Conservation (phyloP, 2,329 filamentous ascomycete genomes). For the Fusarium scirpi region DNA sequence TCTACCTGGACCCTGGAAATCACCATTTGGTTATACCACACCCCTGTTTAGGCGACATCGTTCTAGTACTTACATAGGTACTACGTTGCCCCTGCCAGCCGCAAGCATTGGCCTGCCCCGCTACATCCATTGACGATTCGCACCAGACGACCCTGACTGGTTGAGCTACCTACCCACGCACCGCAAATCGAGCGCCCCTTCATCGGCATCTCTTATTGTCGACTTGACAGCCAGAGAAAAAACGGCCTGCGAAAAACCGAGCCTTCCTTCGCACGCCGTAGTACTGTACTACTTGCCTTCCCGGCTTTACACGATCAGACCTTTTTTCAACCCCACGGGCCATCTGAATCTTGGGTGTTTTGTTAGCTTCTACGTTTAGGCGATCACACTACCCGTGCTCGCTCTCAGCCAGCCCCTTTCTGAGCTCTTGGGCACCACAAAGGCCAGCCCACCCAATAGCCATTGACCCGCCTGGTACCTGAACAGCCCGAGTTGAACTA, state of each 20-base stretch:
- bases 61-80: conserved; percentile 26
- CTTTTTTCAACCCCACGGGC: conserved; percentile 14
- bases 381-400: conserved; percentile 39
- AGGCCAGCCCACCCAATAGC: conserved; percentile 32
- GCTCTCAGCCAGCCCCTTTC: conserved; percentile 43
- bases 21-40: conserved; percentile 15
- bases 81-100: conserved; percentile 36
- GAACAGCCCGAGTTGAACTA: conserved; percentile 35
- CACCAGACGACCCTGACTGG: conserved; percentile 35
- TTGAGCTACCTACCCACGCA: conserved; percentile 28
- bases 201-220: conserved; percentile 27
- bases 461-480: conserved; percentile 42
- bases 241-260: conserved; percentile 26
- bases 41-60: conserved; percentile 35
- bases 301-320: conserved; percentile 4
- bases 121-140: conserved; percentile 38
- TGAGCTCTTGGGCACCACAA: conserved; percentile 39
- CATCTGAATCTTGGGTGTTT: conserved; percentile 5
- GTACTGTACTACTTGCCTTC: conserved; percentile 19
- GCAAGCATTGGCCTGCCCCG: conserved; percentile 46
- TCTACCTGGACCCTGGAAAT: conserved; percentile 40
- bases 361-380: conserved; percentile 28
- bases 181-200: conserved; percentile 36
- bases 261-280: conserved; percentile 26
- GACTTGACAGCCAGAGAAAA: conserved; percentile 20